A percentile compares a stretch with the other conserved stretches of the same genome.
phyloP scores from a whole-genome alignment of 2,329 filamentous ascomycete species.

The Ramularia endophylla region DNA sequence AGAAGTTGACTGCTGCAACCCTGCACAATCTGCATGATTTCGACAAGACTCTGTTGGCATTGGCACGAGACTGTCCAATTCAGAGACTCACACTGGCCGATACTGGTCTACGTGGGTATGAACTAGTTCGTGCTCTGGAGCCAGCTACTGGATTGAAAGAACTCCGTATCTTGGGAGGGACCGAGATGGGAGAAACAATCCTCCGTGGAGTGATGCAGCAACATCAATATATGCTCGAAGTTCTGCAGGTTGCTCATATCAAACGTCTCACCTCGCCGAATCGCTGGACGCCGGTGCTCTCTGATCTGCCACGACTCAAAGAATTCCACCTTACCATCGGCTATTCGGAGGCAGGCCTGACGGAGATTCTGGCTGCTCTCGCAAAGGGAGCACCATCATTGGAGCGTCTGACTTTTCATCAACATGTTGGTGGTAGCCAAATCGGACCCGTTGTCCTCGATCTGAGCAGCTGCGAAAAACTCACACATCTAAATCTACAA shows the following conservation, averaged over 20 bases:
- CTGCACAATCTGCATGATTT: slow-evolving; percentile 35
- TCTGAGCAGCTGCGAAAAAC: slow-evolving; percentile 3
- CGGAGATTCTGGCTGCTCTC: background rate
- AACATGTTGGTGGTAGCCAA: background rate
- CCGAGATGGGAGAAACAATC: slow-evolving; percentile 12
- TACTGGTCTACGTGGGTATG: slow-evolving; percentile 21
- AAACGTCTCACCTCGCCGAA: slow-evolving; percentile 2
- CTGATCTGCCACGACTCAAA: slow-evolving; percentile 3
- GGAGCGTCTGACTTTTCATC: background rate
- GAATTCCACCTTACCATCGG: slow-evolving; percentile 2
- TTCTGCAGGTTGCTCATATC: slow-evolving; percentile 4
- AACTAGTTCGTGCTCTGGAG: slow-evolving; percentile 14
- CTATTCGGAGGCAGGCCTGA: background rate
- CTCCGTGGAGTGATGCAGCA: slow-evolving; percentile 2
- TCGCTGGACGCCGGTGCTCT: background rate
- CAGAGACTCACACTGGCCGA: slow-evolving; percentile 30
- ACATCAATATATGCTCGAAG: slow-evolving; percentile 5
- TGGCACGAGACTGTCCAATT: slow-evolving; percentile 34
- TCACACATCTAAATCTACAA: slow-evolving; percentile 7
- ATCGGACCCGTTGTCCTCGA: slow-evolving; percentile 2
- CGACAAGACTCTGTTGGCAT: slow-evolving; percentile 34
- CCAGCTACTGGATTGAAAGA: slow-evolving; percentile 15
- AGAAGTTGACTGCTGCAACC: slow-evolving; percentile 31
- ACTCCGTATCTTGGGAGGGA: slow-evolving; percentile 13
- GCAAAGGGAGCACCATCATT: background rate